Percentiles rank a stretch among this genome's conserved stretches.
These are phyloP conservation scores for Kickxella alabastrina DNA, from an alignment of 192 early-diverging fungal genomes.

Conservation along the genomic window DNA sequence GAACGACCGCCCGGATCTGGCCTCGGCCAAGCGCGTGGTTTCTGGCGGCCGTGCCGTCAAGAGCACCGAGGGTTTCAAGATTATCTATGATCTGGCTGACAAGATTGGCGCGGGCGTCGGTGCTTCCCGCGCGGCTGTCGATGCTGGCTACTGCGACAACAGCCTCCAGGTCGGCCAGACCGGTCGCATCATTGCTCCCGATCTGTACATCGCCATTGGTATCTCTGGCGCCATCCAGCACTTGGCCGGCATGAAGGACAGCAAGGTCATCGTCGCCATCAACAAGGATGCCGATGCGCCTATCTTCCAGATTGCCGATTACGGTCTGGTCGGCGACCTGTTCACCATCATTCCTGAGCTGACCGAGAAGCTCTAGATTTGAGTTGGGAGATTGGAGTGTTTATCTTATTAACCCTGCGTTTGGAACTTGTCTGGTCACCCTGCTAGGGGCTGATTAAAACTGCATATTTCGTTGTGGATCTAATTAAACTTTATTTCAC, in stretches of 20 bases:
- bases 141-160: conserved; percentile 95
- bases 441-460: not conserved
- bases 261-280: conserved; percentile 97
- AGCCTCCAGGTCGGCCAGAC: conserved; percentile 98
- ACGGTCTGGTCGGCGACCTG: conserved; percentile 92
- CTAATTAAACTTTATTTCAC: not conserved
- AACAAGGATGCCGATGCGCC: conserved; percentile 98
- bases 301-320: conserved; percentile 97
- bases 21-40: conserved; percentile 81
- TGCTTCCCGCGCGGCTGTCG: conserved; percentile 95
- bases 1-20: conserved; percentile 93
- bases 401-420: not conserved
- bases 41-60: conserved; percentile 95
- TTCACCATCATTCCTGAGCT: conserved; percentile 91
- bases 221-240: conserved; percentile 98
- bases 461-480: not conserved
- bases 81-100: conserved; percentile 90
- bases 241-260: conserved; percentile 99
- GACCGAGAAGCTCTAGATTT: conserved; percentile 80
- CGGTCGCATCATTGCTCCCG: conserved; percentile 95
- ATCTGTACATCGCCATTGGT: conserved; percentile 92
- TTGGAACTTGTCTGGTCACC: not conserved
- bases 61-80: conserved; percentile 86
- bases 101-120: conserved; percentile 93
- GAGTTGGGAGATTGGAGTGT: too few species aligned